Conservation (phyloP, 768 basidiomycete genomes). For the Auriscalpium microsporum region DNA sequence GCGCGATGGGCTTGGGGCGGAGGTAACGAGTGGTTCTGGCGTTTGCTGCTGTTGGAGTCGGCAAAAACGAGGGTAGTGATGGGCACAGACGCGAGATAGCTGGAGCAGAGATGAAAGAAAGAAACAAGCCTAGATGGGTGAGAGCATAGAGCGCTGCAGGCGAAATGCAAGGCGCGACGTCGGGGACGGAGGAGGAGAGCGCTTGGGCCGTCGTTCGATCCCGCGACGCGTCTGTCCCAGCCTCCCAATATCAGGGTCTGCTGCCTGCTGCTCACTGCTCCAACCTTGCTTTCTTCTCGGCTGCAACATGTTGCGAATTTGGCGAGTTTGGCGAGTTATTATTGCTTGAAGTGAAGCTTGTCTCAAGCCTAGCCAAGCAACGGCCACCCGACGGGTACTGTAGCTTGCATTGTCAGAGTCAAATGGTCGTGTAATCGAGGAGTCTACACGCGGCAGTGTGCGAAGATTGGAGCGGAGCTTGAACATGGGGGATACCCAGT, state of each 20-base stretch:
- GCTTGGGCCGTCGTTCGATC: too few species aligned
- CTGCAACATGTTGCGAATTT: too few species aligned
- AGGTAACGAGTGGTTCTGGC: neutral
- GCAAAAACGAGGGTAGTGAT: constrained; percentile 10
- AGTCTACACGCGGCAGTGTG: neutral
- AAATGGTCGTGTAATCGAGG: too few species aligned
- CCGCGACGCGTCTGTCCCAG: too few species aligned
- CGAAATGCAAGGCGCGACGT: too few species aligned
- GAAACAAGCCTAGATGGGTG: constrained; percentile 12
- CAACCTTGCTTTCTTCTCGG: too few species aligned
- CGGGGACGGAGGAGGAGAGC: too few species aligned
- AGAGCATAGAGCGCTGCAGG: neutral
- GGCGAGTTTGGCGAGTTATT: too few species aligned
- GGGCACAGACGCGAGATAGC: constrained; percentile 9
- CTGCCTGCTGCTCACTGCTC: too few species aligned
- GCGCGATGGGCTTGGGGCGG: neutral
- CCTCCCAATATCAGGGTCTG: too few species aligned
- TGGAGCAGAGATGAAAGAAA: constrained; percentile 8
- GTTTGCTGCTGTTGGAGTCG: neutral
- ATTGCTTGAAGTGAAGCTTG: too few species aligned
- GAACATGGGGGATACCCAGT: constrained; percentile 9
- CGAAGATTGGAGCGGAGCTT: constrained; percentile 17
- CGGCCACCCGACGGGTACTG: neutral
- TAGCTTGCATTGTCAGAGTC: neutral
- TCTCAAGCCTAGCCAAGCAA: too few species aligned